Base-by-base conservation (phyloP, 148 eudicot genomes). In the Fallopia convolvulus region DNA sequence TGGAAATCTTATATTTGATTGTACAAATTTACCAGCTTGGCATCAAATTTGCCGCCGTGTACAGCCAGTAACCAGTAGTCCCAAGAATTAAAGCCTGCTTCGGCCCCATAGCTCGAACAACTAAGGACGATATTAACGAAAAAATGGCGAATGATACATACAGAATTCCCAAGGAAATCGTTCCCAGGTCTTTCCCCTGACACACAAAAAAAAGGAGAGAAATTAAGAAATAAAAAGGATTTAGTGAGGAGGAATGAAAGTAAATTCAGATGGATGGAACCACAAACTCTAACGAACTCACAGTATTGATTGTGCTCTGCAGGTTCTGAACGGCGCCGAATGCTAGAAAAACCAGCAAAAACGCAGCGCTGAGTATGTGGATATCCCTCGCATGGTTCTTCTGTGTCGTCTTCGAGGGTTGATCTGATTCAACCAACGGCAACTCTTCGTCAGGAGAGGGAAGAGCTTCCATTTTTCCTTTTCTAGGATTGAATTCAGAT, bases 291-390 rank as follows among this genome's bases (percentile, higher is more conserved):
- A 13, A 32, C 39, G 8, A 76, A 79, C 89, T 87, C 70, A 95
- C 99, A 75, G 89, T 86, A 47, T 95, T 92, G 78, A 95, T 83
- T 6, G 99, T 92, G 76, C 90, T 91, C 83, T 92, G 89, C 65
- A 95, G 65, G 78, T 92, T 92, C 87, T 95, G 99, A 78, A 88
- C 99, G 75, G 99, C 99, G 6, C 99, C 94, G 79, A 89, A 92
- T 56, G 99, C 91, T 52, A 89, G 86, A 78, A 95, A 95, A 44
- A 95, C 90, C 72, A 95, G 85, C 85, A 95, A 76, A 76, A 95
- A 95, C 0, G 97, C 90, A 20, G 85, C 83, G 84, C 97, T 91
- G 46, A 95, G 82, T 9, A 95, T 78, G 75, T 92, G 91, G 76
- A 95, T 89, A 78, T 95, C 97, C 80, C 85, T 88, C 0, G 77